Base-by-base conservation (phyloP, 805 yeast species). In the Saitoella complicata region DNA sequence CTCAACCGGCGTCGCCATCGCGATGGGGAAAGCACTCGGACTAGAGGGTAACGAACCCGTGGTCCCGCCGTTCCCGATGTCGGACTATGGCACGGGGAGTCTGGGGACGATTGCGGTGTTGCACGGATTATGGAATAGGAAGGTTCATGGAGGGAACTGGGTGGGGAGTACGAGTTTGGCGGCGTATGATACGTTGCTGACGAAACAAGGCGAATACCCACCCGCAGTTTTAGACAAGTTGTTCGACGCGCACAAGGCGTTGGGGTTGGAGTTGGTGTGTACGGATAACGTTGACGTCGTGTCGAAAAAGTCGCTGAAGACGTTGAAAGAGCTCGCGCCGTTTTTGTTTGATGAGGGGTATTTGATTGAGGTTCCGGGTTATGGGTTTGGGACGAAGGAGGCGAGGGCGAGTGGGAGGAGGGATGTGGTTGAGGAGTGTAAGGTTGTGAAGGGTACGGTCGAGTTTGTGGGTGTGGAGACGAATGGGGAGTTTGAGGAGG, bases 51-150 rank as follows among this genome's bases (percentile, higher is more conserved):
- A 55, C 33, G 64, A 60, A 47, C 66, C 66, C 5, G 52, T 60
- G 53, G 50, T 62, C 42, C 66, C 66, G 7, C 63, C 64, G 8
- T 62, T 62, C 46, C 66, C 66, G 13, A 61, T 58, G 61, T 54
- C 61, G 44, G 66, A 62, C 46, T 62, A 61, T 48, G 64, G 63
- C 13, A 59, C 63, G 30, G 65, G 65, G 1, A 60, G 61, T 46
- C 49, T 58, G 47, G 66, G 57, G 30, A 58, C 63, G 3, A 56
- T 61, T 45, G 58, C 62, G 7, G 61, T 59, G 12, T 46, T 60
- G 36, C 40, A 51, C n/a, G 64, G 59, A 1, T 44, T 62, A 5
- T 54, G 52, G 41, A 49, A 58, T 45, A 51, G 66, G 39, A 56
- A 58, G 12, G 45, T 46, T 8, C 29, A 45, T 7, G 66, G 66